Evolutionary conservation across 306 rosid species (phyloP).

Genomic region (Trifolium repens): DNA sequence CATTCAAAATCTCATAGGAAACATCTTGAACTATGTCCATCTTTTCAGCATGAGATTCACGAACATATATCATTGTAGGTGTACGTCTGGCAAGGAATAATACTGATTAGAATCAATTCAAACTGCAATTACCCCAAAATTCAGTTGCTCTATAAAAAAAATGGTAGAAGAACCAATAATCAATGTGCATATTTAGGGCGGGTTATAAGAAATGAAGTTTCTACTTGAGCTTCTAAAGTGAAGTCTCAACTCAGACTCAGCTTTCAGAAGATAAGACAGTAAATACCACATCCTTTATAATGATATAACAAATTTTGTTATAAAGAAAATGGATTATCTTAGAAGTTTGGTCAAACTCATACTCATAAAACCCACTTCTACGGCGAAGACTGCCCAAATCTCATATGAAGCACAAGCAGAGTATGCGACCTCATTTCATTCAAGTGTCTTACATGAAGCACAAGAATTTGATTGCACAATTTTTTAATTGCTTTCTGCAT

Average conservation of each 20-base stretch:
- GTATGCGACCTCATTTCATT: slow-evolving; percentile 9
- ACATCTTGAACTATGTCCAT: slow-evolving; percentile 71
- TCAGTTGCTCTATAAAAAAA: slow-evolving; percentile 26
- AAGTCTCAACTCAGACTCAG: slow-evolving; percentile 12
- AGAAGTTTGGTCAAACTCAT: not conserved
- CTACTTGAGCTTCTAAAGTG: slow-evolving; percentile 22
- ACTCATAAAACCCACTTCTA: not conserved
- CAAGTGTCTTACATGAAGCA: slow-evolving; percentile 5
- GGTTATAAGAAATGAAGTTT: not conserved
- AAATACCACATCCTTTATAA: not conserved
- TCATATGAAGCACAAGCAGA: not conserved
- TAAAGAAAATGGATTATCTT: slow-evolving; percentile 17
- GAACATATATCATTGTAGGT: slow-evolving; percentile 81
- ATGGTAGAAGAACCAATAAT: slow-evolving; percentile 12
- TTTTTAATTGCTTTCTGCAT: slow-evolving; percentile 2
- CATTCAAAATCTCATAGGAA: slow-evolving; percentile 87
- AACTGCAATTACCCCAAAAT: slow-evolving; percentile 35
- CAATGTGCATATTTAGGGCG: slow-evolving; percentile 16
- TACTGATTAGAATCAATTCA: slow-evolving; percentile 37
- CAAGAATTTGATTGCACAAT: slow-evolving; percentile 13
- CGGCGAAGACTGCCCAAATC: not conserved
- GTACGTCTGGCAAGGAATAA: slow-evolving; percentile 71
- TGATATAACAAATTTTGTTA: slow-evolving; percentile 24
- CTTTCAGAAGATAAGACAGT: slow-evolving; percentile 7
- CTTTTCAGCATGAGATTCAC: slow-evolving; percentile 88